Conservation (phyloP, 2,329 filamentous ascomycete genomes). For the Didymella keratinophila region DNA sequence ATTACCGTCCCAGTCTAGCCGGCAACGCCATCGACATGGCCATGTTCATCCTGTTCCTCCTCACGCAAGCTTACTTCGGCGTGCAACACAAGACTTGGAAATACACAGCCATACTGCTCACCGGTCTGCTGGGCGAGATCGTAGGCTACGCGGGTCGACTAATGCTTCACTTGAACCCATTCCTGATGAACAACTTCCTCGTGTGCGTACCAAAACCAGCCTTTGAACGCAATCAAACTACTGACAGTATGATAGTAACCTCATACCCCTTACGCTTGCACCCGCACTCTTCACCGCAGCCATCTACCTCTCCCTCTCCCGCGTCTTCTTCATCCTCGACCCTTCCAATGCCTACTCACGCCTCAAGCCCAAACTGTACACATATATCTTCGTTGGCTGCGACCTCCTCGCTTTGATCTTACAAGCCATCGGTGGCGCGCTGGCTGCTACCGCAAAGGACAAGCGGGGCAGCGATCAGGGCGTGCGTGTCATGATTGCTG, state of each 20-base stretch:
- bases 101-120: not conserved
- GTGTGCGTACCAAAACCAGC: not conserved
- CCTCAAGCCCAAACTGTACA: not conserved
- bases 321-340: not conserved
- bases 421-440: not conserved
- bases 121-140: not conserved
- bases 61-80: not conserved
- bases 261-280: not conserved
- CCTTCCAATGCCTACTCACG: not conserved
- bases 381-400: not conserved
- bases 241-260: not conserved
- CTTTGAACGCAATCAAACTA: not conserved
- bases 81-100: not conserved
- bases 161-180: not conserved
- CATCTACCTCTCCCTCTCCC: not conserved
- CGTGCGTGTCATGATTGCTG: not conserved
- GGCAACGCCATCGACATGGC: not conserved
- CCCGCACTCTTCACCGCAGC: not conserved
- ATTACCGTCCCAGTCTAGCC: not conserved
- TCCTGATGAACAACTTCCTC: not conserved
- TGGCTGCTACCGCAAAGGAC: not conserved
- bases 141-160: not conserved
- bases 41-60: not conserved
- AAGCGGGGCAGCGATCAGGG: not conserved
- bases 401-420: not conserved